These are phyloP conservation scores for Stephania cephalantha DNA, from an alignment of 164 flowering plant species.

Conservation along the genomic window DNA sequence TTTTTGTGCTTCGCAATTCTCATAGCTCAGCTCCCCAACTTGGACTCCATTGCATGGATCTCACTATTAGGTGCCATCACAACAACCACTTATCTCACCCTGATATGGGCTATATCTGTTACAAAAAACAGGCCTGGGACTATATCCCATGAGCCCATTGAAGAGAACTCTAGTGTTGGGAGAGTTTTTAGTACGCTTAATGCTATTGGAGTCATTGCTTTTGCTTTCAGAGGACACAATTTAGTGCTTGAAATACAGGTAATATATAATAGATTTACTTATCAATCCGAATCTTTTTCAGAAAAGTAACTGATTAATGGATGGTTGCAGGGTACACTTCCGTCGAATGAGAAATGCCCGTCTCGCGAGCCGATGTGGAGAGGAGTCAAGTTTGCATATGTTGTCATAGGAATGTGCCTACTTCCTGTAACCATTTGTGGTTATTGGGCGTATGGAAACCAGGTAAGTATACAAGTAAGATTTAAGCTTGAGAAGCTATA, in stretches of 20 bases:
- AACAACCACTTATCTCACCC: constrained; percentile 49
- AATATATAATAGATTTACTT: neutral
- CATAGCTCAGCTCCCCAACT: constrained; percentile 56
- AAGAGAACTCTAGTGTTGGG: constrained; percentile 9
- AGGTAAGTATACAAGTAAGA: constrained; percentile 27
- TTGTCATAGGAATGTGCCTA: constrained; percentile 51
- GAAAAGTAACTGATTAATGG: neutral
- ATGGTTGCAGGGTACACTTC: constrained; percentile 67
- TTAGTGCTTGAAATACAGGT: constrained; percentile 76
- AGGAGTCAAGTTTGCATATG: constrained; percentile 52
- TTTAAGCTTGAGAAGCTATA: no score
- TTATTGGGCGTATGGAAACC: constrained; percentile 68
- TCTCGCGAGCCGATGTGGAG: constrained; percentile 73
- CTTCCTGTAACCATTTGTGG: constrained; percentile 74
- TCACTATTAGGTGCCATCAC: constrained; percentile 60
- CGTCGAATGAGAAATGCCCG: constrained; percentile 57
- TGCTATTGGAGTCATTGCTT: constrained; percentile 64
- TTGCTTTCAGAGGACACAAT: constrained; percentile 87
- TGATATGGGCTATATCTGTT: constrained; percentile 48
- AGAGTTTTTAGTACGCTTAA: constrained; percentile 40
- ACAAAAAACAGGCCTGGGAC: constrained; percentile 29
- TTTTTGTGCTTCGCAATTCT: constrained; percentile 43
- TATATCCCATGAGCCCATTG: constrained; percentile 28
- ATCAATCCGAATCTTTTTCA: neutral
- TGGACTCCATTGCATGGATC: constrained; percentile 64